Evolutionary conservation across 1,284 basidiomycete species (phyloP), one percentile per base, ranked within the genome.

Genomic region (Ganoderma multipileum): DNA sequence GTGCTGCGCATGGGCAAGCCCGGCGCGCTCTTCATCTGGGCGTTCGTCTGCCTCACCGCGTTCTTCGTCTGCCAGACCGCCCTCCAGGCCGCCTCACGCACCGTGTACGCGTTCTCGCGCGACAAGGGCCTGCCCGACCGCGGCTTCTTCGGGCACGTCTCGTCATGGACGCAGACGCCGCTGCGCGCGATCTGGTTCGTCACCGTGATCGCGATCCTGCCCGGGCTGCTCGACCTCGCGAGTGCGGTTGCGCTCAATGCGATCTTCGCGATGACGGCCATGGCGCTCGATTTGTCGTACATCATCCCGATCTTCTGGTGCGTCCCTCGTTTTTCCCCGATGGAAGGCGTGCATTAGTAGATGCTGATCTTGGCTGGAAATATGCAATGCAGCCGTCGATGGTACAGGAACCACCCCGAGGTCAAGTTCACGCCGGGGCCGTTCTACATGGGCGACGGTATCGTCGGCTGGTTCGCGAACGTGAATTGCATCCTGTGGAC

Each of bases 91-190:
- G 91, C 90, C 67, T 95, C 95, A 5, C 88, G 96, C 61, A 93
- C 95, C 0, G 84, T 97, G 55, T 97, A 95, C 76, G 96, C 96
- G 4, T 95, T 98, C 83, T 94, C 92, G 76, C 92, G 95, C 67
- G 95, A 96, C 77, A 87, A 88, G 65, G 91, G 90, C 55, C 85
- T 96, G 52, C 95, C 95, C 6, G 96, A 98, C 78, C 78, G 86
- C 28, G 93, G 93, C 8, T 89, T 89, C 81, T 95, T 98, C 74
- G 92, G 93, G 36, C 82, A 87, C 69, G 86, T 94, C 73, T 91
- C 88, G 76, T 79, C 80, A 65, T 77, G 69, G 67, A 95, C 93
- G 7, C 84, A 87, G 73, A 96, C 95, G 0, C 96, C 96, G 4
- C 81, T 98, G 42, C 91, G 91, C 69, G 90, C 95, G 9, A 93